Evolutionary conservation across 768 basidiomycete species (phyloP).

Genomic region (Psilocybe subaeruginosa): DNA sequence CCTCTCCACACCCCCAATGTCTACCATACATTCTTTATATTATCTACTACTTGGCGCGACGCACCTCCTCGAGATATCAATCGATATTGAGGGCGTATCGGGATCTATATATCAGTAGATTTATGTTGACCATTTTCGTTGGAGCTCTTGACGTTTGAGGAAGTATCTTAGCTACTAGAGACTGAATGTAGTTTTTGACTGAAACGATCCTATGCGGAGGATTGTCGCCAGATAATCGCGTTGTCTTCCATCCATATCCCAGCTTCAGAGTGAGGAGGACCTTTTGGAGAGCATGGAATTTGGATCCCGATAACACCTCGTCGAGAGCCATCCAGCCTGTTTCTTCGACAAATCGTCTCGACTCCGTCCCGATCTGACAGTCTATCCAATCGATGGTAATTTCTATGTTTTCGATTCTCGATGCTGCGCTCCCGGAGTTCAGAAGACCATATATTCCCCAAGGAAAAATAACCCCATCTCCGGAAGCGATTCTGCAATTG

Average conservation of each 20-base stretch:
- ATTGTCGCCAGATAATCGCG: not conserved
- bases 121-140: not conserved
- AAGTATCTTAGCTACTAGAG: slow-evolving; percentile 1
- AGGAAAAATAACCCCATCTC: slow-evolving; percentile 10
- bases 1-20: no score
- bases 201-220: slow-evolving; percentile 2
- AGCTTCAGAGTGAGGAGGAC: slow-evolving; percentile 4
- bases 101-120: not conserved
- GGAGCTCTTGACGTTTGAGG: not conserved
- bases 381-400: slow-evolving; percentile 14
- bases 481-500: slow-evolving; percentile 1
- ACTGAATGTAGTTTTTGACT: slow-evolving; percentile 1
- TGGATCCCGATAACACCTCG: not conserved
- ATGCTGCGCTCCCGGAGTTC: not conserved
- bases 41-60: no score
- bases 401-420: not conserved
- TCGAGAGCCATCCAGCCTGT: slow-evolving; percentile 3
- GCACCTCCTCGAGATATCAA: no score
- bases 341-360: not conserved
- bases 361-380: slow-evolving; percentile 9
- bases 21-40: no score
- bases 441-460: slow-evolving; percentile 12
- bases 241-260: slow-evolving; percentile 12
- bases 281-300: not conserved
- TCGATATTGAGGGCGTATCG: not conserved